Evolutionary conservation across 2,329 filamentous ascomycete genomes (phyloP), one percentile per base, ranked within the genome.

Genomic region (Chaetothyriales sp.): DNA sequence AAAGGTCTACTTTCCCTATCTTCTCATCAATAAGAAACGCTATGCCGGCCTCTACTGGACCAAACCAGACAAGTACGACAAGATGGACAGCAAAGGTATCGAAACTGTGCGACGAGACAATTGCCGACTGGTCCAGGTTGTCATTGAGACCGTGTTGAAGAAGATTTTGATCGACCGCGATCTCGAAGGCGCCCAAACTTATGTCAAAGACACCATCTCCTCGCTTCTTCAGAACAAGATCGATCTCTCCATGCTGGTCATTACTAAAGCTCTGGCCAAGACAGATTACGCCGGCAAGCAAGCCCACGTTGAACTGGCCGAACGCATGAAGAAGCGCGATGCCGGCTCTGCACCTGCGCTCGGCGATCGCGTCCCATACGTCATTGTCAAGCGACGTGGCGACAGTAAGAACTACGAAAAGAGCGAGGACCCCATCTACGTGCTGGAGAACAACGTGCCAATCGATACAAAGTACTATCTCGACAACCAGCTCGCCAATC

Each of bases 81-180:
- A 97, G 75, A 98, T 98, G 94, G 92, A 98, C 69, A 97, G 88
- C 54, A 98, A 98, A 68, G 92, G 92, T 76, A 97, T 98, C 60
- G 92, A 98, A 70, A 98, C 92, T 2, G 94, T 98, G 46, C 84
- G 92, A 60, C 78, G 92, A 76, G 92, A 98, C 68, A 98, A 98
- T 66, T 98, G 92, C 66, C 76, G 92, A 49, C 73, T 98, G 54
- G 92, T 97, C 15, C 90, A 97, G 69, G 95, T 86, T 2, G 92
- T 97, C 54, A 97, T 98, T 63, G 92, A 98, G 69, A 97, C 92
- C 51, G 90, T 95, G 19, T 71, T 98, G 58, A 80, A 88, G 60
- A 97, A 95, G 83, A 87, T 98, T 62, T 72, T 98, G 61, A 95
- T 98, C 56, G 89, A 98, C 59, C 84, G 82, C 60, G 89, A 98